These are phyloP conservation scores for Corylus avellana DNA, from an alignment of 306 rosid species.

Conservation along the genomic window DNA sequence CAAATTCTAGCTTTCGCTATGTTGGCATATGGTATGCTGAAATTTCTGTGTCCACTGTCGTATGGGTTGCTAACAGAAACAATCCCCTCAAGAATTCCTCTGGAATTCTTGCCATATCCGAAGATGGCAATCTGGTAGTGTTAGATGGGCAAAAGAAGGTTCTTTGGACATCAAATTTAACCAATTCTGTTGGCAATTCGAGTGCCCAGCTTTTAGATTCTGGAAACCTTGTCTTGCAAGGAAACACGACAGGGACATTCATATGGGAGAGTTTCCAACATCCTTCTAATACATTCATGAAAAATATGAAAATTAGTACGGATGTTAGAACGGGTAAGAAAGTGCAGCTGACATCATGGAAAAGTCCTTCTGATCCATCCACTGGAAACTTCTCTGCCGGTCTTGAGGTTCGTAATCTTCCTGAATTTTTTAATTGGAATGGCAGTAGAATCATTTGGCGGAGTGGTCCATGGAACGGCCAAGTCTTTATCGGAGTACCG, in stretches of 20 bases:
- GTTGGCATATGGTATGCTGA: not conserved
- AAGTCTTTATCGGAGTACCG: constrained; percentile 37
- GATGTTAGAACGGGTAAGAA: too few species aligned
- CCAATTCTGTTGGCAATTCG: constrained; percentile 20
- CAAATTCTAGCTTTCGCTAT: not conserved
- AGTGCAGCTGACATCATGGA: too few species aligned
- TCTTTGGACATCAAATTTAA: constrained; percentile 43
- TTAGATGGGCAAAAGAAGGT: not conserved
- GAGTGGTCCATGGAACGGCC: constrained; percentile 54
- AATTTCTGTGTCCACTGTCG: too few species aligned
- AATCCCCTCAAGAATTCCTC: too few species aligned
- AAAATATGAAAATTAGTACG: too few species aligned
- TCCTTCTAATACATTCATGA: too few species aligned
- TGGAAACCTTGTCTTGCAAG: constrained; percentile 38
- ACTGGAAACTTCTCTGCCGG: too few species aligned
- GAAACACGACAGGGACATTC: constrained; percentile 9
- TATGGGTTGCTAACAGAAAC: too few species aligned
- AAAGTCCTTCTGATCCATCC: too few species aligned
- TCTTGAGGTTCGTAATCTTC: too few species aligned
- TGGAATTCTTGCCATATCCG: too few species aligned
- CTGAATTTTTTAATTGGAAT: constrained; percentile 42
- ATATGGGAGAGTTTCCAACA: constrained; percentile 48
- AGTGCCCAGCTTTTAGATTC: constrained; percentile 39
- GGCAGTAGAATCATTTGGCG: constrained; percentile 40
- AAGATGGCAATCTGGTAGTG: too few species aligned